Conservation (phyloP, 179 eudicot species). For the Carnegiea gigantea region DNA sequence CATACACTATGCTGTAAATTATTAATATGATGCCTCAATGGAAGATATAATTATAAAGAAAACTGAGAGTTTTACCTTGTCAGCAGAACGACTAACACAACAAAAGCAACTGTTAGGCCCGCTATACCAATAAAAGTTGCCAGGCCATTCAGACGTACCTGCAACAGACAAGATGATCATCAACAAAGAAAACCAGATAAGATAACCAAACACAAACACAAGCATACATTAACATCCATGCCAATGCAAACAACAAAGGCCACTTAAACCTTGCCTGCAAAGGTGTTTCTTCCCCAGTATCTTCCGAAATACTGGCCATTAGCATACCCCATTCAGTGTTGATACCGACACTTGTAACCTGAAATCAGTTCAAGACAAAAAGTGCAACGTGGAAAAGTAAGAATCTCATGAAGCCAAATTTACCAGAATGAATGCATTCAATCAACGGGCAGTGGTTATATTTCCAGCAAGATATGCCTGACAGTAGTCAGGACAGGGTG, state of each 20-base stretch:
- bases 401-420: slow-evolving; percentile 1
- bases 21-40: not conserved
- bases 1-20: not conserved
- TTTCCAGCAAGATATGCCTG: not conserved
- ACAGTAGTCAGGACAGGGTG: not conserved
- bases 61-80: slow-evolving; percentile 48
- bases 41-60: not conserved
- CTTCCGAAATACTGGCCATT: slow-evolving; percentile 97
- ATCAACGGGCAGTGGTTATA: not conserved
- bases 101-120: slow-evolving; percentile 74
- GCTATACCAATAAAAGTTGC: slow-evolving; percentile 88
- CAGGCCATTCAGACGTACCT: slow-evolving; percentile 96
- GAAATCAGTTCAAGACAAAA: slow-evolving; percentile 14
- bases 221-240: not conserved
- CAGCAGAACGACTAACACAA: slow-evolving; percentile 66
- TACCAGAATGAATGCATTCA: not conserved
- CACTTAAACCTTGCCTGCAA: slow-evolving; percentile 58
- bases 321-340: slow-evolving; percentile 98
- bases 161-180: slow-evolving; percentile 7
- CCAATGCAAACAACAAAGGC: not conserved
- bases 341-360: slow-evolving; percentile 91
- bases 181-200: slow-evolving; percentile 9
- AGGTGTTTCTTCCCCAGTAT: slow-evolving; percentile 97
- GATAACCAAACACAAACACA: not conserved
- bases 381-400: slow-evolving; percentile 1